These are phyloP conservation scores for Dioszegia aurantiaca DNA, from an alignment of 768 basidiomycete species.

Conservation along the genomic window DNA sequence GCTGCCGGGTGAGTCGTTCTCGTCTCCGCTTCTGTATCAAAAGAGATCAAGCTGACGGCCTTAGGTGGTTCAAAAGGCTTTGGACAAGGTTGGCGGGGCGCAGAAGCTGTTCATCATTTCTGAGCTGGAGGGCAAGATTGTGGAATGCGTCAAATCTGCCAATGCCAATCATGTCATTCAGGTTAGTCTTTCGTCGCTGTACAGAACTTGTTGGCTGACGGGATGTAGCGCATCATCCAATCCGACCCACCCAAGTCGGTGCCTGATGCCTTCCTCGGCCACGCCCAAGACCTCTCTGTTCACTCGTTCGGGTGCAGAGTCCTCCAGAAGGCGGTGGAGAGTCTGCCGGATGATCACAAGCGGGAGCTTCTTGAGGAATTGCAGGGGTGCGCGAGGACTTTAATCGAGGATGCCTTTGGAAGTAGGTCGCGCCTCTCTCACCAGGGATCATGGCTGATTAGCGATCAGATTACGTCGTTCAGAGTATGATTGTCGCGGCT, in stretches of 20 bases:
- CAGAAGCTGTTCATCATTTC: conserved; percentile 72
- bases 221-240: conserved; percentile 76
- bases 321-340: conserved; percentile 85
- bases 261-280: conserved; percentile 65
- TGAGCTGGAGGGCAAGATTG: conserved; percentile 74
- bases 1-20: conserved; percentile 68
- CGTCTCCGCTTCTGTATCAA: neutral
- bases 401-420: conserved; percentile 91
- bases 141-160: conserved; percentile 82
- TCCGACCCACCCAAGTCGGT: conserved; percentile 75
- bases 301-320: conserved; percentile 95
- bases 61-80: conserved; percentile 59
- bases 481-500: conserved; percentile 84
- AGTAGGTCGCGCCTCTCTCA: conserved; percentile 19
- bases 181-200: conserved; percentile 25
- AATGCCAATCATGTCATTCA: conserved; percentile 86
- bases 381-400: conserved; percentile 63
- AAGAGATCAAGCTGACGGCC: conserved; percentile 2
- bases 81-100: conserved; percentile 74
- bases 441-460: neutral
- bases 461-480: conserved; percentile 75
- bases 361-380: conserved; percentile 78
- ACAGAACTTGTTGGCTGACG: neutral
- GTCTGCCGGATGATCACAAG: conserved; percentile 67
- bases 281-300: conserved; percentile 74